These are phyloP conservation scores for Geranium incanum DNA, from an alignment of 441 rosid genomes.

Conservation along the genomic window DNA sequence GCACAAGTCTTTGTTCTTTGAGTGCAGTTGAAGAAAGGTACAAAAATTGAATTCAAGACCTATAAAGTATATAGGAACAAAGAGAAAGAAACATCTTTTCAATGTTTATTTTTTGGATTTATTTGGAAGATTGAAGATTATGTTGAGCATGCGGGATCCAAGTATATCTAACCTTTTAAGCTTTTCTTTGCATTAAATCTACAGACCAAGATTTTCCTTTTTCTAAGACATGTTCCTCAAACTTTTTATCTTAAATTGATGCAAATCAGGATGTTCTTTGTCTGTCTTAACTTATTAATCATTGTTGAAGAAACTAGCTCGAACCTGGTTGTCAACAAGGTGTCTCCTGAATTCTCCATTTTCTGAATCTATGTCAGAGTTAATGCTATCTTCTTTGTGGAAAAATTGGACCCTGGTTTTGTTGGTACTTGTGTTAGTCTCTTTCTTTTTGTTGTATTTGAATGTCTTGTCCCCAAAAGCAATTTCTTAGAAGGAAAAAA, in stretches of 20 bases:
- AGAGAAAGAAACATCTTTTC: not conserved
- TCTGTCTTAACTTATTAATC: not conserved
- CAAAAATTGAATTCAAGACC: not conserved
- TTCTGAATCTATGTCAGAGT: not conserved
- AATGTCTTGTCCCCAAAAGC: too few relatives aligned
- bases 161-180: not conserved
- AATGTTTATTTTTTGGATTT: not conserved
- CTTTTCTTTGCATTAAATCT: not conserved
- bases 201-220: not conserved
- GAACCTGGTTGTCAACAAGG: not conserved
- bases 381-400: not conserved
- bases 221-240: not conserved
- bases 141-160: conserved; percentile 3
- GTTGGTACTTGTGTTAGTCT: not conserved
- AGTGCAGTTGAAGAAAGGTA: conserved; percentile 3
- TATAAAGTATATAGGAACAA: not conserved
- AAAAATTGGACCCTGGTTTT: not conserved
- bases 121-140: not conserved
- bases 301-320: too few relatives aligned
- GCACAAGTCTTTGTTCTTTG: conserved; percentile 2
- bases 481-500: too few relatives aligned
- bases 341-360: not conserved
- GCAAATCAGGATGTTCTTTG: not conserved
- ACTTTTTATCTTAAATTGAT: conserved; percentile 1
- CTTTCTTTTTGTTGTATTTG: not conserved